These are phyloP conservation scores for Hypericum androsaemum DNA, from an alignment of 345 rosid genomes.

Conservation along the genomic window DNA sequence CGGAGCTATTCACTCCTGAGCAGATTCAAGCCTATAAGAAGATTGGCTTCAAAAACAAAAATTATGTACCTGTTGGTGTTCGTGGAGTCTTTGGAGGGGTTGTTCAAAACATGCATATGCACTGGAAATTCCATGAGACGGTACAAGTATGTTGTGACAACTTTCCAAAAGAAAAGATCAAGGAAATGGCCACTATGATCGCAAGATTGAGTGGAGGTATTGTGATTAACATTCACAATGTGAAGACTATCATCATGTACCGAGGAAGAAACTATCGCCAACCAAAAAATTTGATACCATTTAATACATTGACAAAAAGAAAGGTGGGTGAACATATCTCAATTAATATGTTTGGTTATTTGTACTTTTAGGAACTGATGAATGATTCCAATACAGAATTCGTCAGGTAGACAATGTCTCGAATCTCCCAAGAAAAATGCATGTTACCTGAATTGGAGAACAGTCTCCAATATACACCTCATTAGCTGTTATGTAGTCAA, in stretches of 20 bases:
- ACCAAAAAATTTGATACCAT: conserved; percentile 84
- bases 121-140: conserved; percentile 98
- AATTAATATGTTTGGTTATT: too few species aligned
- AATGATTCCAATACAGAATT: too few species aligned
- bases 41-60: conserved; percentile 80
- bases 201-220: conserved; percentile 89
- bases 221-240: conserved; percentile 72
- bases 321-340: conserved; percentile 43
- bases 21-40: conserved; percentile 80
- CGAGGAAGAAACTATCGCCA: conserved; percentile 97
- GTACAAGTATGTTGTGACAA: conserved; percentile 95
- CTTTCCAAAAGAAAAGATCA: conserved; percentile 84
- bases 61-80: conserved; percentile 94
- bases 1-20: conserved; percentile 76
- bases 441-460: too few species aligned
- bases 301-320: conserved; percentile 89
- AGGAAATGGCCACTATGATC: conserved; percentile 90
- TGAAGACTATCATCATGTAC: conserved; percentile 90
- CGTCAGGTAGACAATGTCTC: too few species aligned
- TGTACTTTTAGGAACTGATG: too few species aligned
- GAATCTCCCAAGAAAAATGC: too few species aligned
- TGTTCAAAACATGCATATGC: conserved; percentile 95
- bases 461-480: too few species aligned
- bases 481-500: too few species aligned
- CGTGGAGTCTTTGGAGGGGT: conserved; percentile 99